Evolutionary conservation across 495 filamentous ascomycete genomes (phyloP), one percentile per base, ranked within the genome.

Genomic region (Neurospora tetraspora): DNA sequence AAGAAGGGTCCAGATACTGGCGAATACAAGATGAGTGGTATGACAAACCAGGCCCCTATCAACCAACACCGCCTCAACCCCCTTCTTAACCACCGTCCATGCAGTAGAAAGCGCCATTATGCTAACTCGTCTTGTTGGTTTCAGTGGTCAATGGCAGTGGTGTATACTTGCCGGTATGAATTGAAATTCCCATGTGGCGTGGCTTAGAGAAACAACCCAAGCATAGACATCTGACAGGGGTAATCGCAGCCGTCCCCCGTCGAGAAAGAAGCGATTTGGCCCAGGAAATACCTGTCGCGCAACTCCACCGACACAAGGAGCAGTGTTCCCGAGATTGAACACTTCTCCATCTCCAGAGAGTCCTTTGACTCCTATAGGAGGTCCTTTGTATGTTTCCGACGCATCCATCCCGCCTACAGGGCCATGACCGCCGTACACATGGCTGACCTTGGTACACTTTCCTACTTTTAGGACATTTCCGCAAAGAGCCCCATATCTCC

Each of bases 351-450:
- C 82, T 97, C 96, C 39, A 90, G 96, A 76, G 96, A 99, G 82
- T 97, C 94, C 10, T 99, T 98, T 81, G 96, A 99, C 80, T 97
- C 95, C 37, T 99, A 99, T 80, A 88, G 96, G 70, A 90, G 96
- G 74, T 98, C 96, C 72, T 99, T 99, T 84, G 94, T 97, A 87
- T 71, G 91, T 85, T 39, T 31, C 72, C 42, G 27, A 31, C 9
- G 59, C 69, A 69, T 34, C 70, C 71, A 39, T 69, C 71, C 69
- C 40, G 47, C 45, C 42, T 45, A 9, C 34, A n/a, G 34, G 12
- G 4, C 61, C 1, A 5, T 65, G 14, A 31, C 14, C 23, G 53
- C 53, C 14, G 53, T 31, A 65, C 12, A 61, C 53, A n/a, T 45
- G 71, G 74, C 73, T 77, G 69, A 78, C 69, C 20, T 37, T 14